A percentile compares a stretch with the other conserved stretches of the same genome.
Conservation (phyloP, 1,139 yeast genomes). For the Taiozyma onychis region DNA sequence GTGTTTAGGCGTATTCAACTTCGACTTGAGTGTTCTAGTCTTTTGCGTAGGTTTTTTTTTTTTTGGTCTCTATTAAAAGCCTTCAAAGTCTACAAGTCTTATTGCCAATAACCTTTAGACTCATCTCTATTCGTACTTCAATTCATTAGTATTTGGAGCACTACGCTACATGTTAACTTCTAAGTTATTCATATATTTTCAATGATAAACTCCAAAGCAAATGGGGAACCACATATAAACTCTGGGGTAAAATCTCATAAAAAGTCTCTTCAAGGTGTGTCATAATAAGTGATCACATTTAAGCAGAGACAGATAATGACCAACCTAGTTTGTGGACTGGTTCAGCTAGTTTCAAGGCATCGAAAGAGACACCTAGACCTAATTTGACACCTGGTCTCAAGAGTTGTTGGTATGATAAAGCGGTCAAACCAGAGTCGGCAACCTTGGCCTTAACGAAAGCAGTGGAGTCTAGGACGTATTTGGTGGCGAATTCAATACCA, state of each 20-base stretch:
- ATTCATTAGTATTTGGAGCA: too few species aligned
- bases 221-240: neutral
- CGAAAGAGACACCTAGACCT: slow-evolving; percentile 97
- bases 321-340: slow-evolving; percentile 98
- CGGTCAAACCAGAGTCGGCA: slow-evolving; percentile 94
- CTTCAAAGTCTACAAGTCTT: too few species aligned
- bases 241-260: neutral
- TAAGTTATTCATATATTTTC: neutral
- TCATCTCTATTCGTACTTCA: too few species aligned
- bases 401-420: slow-evolving; percentile 90
- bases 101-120: too few species aligned
- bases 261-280: neutral
- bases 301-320: slow-evolving; percentile 88
- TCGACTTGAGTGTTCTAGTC: too few species aligned
- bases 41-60: too few species aligned
- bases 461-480: slow-evolving; percentile 81
- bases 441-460: slow-evolving; percentile 95
- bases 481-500: slow-evolving; percentile 90
- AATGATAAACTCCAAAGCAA: neutral
- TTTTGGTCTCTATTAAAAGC: too few species aligned
- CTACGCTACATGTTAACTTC: neutral
- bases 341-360: slow-evolving; percentile 92
- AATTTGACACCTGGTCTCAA: slow-evolving; percentile 96
- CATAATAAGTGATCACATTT: slow-evolving; percentile 22
- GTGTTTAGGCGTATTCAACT: neutral